These are phyloP conservation scores for Magnolia changhungtana DNA, from an alignment of 164 flowering plant genomes.

Conservation along the genomic window DNA sequence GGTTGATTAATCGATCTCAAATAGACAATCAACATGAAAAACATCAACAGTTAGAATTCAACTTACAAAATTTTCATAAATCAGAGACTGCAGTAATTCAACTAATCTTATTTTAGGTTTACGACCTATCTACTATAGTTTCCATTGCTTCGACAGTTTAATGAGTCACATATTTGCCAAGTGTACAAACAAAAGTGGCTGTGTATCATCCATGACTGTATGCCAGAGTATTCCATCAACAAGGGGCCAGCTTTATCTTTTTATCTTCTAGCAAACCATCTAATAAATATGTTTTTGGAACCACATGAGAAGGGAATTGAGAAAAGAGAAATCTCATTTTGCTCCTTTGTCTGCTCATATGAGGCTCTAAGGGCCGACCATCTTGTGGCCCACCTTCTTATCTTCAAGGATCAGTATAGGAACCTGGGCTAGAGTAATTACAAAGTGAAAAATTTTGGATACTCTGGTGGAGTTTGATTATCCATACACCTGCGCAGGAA, in stretches of 20 bases:
- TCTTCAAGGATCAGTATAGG: neutral
- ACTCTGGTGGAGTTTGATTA: neutral
- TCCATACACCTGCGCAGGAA: neutral
- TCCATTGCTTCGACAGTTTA: neutral
- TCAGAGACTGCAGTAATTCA: neutral
- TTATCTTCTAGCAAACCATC: neutral
- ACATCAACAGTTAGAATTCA: too few species aligned
- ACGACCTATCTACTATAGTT: neutral
- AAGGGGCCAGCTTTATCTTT: slow-evolving; percentile 6
- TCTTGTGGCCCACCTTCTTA: slow-evolving; percentile 6
- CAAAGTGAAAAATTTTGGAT: neutral
- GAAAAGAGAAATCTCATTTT: neutral
- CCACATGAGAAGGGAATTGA: neutral
- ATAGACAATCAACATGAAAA: too few species aligned
- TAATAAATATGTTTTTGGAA: slow-evolving; percentile 18
- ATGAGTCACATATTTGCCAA: neutral
- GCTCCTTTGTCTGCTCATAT: slow-evolving; percentile 8
- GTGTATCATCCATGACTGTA: neutral
- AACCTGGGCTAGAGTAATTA: too few species aligned
- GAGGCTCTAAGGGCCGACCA: neutral
- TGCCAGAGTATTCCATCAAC: neutral
- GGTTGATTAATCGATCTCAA: too few species aligned
- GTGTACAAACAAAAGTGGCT: neutral
- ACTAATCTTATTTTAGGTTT: neutral
- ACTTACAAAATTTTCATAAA: neutral